Conservation (phyloP, 306 rosid species). For the Oxytropis ochrocephala region DNA sequence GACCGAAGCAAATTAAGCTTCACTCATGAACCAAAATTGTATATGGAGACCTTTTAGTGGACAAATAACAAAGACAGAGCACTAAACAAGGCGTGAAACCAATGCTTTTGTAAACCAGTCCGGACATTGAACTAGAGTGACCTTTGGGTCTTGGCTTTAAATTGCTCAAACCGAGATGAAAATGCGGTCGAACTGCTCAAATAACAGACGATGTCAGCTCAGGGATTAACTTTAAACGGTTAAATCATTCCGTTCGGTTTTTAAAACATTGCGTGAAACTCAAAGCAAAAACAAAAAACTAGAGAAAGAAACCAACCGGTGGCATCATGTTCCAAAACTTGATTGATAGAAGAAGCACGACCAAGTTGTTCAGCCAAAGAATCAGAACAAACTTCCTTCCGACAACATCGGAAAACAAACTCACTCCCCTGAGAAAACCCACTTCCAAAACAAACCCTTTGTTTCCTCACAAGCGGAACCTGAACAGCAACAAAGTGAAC, state of each 20-base stretch:
- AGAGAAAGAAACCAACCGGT: conserved; percentile 44
- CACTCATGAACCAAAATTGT: not conserved
- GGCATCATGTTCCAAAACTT: conserved; percentile 38
- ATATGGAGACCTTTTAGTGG: not conserved
- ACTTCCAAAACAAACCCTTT: conserved; percentile 25
- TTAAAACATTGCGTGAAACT: not conserved
- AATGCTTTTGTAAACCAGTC: no score
- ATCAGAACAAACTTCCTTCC: conserved; percentile 74
- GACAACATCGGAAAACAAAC: conserved; percentile 51
- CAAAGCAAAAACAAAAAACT: not conserved
- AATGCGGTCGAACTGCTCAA: no score
- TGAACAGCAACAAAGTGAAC: conserved; percentile 80
- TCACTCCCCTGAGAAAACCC: conserved; percentile 24
- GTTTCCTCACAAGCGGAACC: conserved; percentile 29
- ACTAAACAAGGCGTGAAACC: not conserved
- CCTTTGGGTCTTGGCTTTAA: no score
- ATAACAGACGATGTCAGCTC: no score
- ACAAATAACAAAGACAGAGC: not conserved
- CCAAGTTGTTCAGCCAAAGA: conserved; percentile 40
- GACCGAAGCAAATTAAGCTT: not conserved
- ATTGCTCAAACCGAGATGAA: no score
- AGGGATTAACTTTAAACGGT: no score
- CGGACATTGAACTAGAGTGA: no score
- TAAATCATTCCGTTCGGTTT: not conserved
- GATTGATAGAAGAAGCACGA: conserved; percentile 35